Evolutionary conservation across 257 asterid genomes (phyloP).

Genomic region (Nicotiana noctiflora): DNA sequence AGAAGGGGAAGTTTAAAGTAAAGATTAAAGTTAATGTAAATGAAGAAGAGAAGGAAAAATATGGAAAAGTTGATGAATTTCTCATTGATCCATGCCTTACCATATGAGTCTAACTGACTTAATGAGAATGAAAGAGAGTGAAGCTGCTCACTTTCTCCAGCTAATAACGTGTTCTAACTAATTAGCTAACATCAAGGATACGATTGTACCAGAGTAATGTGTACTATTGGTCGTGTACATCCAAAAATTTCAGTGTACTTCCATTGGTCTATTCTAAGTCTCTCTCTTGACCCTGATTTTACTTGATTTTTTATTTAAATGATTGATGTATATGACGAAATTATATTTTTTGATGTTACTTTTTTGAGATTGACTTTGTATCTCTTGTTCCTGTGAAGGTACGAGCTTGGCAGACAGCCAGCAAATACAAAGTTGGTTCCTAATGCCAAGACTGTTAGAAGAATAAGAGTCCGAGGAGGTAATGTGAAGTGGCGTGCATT

Average conservation of each 20-base stretch:
- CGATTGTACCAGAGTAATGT: not conserved
- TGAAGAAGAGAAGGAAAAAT: not conserved
- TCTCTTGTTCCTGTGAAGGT: constrained; percentile 15
- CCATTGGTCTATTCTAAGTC: not conserved
- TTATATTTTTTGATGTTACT: not conserved
- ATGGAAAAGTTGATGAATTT: not conserved
- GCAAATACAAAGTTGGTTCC: constrained; percentile 34
- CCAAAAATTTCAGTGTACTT: not conserved
- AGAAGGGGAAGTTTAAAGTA: not conserved
- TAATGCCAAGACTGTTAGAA: constrained; percentile 31
- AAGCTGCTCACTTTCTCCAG: not conserved
- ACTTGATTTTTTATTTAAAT: not conserved
- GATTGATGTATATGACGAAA: not conserved
- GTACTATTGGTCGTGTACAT: not conserved
- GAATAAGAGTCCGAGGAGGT: constrained; percentile 38
- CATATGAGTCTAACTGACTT: not conserved
- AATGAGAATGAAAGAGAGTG: not conserved
- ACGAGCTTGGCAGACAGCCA: constrained; percentile 40
- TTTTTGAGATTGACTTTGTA: not conserved
- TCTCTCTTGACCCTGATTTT: not conserved
- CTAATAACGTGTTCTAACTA: not conserved
- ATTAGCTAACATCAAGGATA: no score
- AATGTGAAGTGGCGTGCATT: constrained; percentile 51
- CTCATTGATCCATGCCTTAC: not conserved
- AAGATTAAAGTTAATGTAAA: not conserved